Base-by-base conservation (phyloP, 2,329 filamentous ascomycete genomes). In the Akanthomyces dipterigenus region DNA sequence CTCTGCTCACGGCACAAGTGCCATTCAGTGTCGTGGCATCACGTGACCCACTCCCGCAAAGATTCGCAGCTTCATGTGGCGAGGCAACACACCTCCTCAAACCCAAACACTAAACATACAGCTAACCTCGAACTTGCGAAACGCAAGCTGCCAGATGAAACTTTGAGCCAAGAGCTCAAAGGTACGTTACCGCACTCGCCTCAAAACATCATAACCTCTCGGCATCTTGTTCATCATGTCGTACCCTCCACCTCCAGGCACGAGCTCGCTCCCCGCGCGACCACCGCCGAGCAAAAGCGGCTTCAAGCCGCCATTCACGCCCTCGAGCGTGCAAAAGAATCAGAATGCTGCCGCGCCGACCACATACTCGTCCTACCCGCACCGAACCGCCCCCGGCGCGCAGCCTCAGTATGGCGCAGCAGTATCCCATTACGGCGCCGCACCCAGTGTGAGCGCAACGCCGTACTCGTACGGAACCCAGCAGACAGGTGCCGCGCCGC, bases 181-280 rank as follows among this genome's bases (percentile, higher is more conserved):
- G 60, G 60, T 62, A 62, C 60, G 60, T 62, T 49, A 22, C 54
- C 42, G 51, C 50, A 56, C 38, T 26, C 22, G 57, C 63, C 56
- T 60, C 60, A 59, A 61, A 63, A 51, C 62, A 63, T n/a, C 40
- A 51, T 9, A 26, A 51, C 20, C 22, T 43, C 22, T n/a, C 51
- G 51, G 16, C 60, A 48, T 55, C 63, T 76, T 81, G 77, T 86
- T 86, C 83, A 87, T 86, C 83, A 93, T 93, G 90, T 88, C 89
- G 77, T 91, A 91, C 83, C 88, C 89, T 77, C 88, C 88, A 73
- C 88, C 89, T 88, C 88, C 90, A 91, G 89, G 89, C 69, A 75
- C 77, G 69, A 74, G 66, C 70, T 75, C 73, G 67, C 88, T 96
- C 43, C 91, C 91, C 66, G 86, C 90, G 65, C 88, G 89, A 68